A percentile compares a stretch with the other conserved stretches of the same genome.
Evolutionary conservation across 495 filamentous ascomycete genomes (phyloP).

Genomic region (Penicillium crystallinum): DNA sequence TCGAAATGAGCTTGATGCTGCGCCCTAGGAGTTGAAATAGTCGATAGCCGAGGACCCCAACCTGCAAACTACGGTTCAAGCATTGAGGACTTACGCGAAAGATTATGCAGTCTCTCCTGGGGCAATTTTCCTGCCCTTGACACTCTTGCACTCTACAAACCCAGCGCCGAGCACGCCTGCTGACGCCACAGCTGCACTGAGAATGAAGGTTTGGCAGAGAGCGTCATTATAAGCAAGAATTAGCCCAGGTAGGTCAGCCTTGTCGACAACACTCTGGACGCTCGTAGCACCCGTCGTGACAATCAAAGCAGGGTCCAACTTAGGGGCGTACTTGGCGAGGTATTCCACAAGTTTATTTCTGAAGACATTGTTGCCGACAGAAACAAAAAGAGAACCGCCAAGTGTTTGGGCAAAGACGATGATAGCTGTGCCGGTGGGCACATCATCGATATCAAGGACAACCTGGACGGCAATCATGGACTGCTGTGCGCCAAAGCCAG

Average conservation of each 20-base stretch:
- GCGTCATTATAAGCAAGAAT: background rate
- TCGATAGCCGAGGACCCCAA: no score
- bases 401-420: constrained; percentile 68
- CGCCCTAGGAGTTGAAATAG: no score
- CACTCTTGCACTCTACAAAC: background rate
- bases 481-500: constrained; percentile 47
- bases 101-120: no score
- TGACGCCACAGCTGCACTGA: constrained; percentile 15
- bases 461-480: constrained; percentile 28
- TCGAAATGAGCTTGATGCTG: no score
- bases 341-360: constrained; percentile 52
- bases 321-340: constrained; percentile 36
- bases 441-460: constrained; percentile 18
- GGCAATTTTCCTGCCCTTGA: background rate
- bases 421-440: constrained; percentile 36
- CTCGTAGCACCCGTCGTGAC: constrained; percentile 47
- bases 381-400: constrained; percentile 62
- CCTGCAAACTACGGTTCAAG: no score
- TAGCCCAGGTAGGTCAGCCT: background rate
- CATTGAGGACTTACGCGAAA: no score
- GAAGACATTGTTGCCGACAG: constrained; percentile 59
- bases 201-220: constrained; percentile 11
- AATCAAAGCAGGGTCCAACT: constrained; percentile 43
- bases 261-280: background rate
- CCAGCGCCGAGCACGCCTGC: constrained; percentile 26